These are phyloP conservation scores for Penicillium sp. DNA, from an alignment of 2,329 filamentous ascomycete species.

Conservation along the genomic window DNA sequence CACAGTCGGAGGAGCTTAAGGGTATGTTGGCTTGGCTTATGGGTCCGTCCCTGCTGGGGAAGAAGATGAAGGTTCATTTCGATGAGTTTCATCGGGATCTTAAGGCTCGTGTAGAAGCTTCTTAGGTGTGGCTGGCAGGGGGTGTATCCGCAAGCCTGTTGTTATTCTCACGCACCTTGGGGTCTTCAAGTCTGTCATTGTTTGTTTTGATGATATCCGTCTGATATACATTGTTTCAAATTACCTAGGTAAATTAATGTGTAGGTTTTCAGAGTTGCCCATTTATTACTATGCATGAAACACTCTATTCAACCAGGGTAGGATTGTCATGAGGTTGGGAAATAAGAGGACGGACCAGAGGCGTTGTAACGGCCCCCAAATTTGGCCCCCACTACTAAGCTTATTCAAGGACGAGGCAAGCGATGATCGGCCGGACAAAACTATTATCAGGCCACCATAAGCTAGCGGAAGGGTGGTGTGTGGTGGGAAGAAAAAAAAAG, in stretches of 20 bases:
- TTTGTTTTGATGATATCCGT: not conserved
- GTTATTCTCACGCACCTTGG: not conserved
- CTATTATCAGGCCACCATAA: too few species aligned
- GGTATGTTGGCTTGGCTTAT: conserved; percentile 22
- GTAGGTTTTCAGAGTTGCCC: not conserved
- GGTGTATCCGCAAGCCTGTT: not conserved
- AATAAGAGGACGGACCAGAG: not conserved
- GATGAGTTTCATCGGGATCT: conserved; percentile 22
- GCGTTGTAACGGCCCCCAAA: not conserved
- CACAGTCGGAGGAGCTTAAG: conserved; percentile 21
- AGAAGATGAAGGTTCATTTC: conserved; percentile 20
- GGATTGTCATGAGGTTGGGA: not conserved
- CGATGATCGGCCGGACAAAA: not conserved
- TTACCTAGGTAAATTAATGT: not conserved
- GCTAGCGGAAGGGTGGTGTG: not conserved
- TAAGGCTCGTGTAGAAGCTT: conserved; percentile 22
- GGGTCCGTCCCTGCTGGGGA: conserved; percentile 22
- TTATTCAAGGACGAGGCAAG: not conserved
- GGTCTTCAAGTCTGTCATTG: not conserved
- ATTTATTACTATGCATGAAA: not conserved
- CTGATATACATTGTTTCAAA: not conserved
- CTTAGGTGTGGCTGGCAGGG: not conserved
- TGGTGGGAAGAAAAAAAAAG: not conserved
- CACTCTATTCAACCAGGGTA: too few species aligned
- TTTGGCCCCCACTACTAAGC: not conserved